Base-by-base conservation (phyloP, 164 flowering plant genomes). In the Warburgia ugandensis region DNA sequence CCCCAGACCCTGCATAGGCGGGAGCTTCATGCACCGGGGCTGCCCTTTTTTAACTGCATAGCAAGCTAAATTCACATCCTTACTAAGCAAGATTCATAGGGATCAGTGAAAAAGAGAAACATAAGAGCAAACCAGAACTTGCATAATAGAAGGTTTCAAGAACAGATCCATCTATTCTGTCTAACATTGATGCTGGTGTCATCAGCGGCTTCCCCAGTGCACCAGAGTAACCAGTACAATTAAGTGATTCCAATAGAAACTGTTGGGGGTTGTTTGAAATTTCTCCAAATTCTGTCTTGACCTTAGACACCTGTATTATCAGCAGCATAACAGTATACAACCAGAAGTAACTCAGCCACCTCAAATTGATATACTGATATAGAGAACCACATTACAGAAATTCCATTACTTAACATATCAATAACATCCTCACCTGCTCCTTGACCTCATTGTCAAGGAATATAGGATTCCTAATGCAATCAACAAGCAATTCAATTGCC, bases 401-500 rank as follows among this genome's bases (percentile, higher is more conserved):
- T 20, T 5, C 6, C 5, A 42, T 21, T 20, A 22, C 7, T 5
- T 3, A 42, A 42, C 46, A 42, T 42, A 23, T 9, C 10, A 42
- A 42, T 16, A 42, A 28, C 28, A 25, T 21, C 21, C 35, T 2
- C 52, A 87, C 94, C 84, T 83, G 77, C 59, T 87, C 94, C 39
- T 69, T 78, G 56, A 87, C 74, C 62, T 52, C 96, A 90, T 92
- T 85, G 55, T 84, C 97, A 50, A 87, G 62, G 67, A 78, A 91
- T 13, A 59, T 86, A 38, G 92, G 95, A 57, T 91, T 87, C 66
- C 96, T 79, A 29, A 87, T 94, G 69, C 55, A 68, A 53, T 91
- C 97, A 63, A 83, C 37, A 56, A 91, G 95, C 29, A 91, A 62
- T 65, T 91, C 95, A 8, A 83, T 81, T 86, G 81, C 81, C 68